phyloP scores from a whole-genome alignment of 495 filamentous ascomycete species.

The Xylaria palmicola region DNA sequence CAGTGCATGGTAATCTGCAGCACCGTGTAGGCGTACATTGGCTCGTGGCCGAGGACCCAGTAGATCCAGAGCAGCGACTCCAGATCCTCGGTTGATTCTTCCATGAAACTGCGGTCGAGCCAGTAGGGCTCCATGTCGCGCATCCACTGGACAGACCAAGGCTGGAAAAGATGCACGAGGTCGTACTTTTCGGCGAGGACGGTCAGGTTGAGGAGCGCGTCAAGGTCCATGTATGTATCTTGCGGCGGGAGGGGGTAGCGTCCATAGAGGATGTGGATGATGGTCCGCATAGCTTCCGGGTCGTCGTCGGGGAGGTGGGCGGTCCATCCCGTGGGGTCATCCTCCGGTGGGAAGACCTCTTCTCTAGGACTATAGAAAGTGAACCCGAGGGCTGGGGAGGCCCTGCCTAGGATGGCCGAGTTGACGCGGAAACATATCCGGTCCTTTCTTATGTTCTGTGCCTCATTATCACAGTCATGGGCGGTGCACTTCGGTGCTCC shows the following conservation, averaged over 20 bases:
- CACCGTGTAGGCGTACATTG: slow-evolving; percentile 12
- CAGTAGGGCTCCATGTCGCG: slow-evolving; percentile 8
- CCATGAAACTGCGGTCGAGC: not conserved
- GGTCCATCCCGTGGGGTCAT: not conserved
- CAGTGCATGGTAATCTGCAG: slow-evolving; percentile 9
- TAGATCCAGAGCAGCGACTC: slow-evolving; percentile 13
- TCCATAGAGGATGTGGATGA: slow-evolving; percentile 8
- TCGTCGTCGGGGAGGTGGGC: slow-evolving; percentile 6
- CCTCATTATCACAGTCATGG: not conserved
- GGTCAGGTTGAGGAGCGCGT: not conserved
- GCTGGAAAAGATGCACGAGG: not conserved
- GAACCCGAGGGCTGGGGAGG: slow-evolving; percentile 5
- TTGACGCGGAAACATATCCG: slow-evolving; percentile 3
- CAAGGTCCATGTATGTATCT: not conserved
- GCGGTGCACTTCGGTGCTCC: slow-evolving; percentile 2
- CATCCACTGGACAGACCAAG: slow-evolving; percentile 1
- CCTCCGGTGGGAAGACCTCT: not conserved
- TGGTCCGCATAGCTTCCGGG: slow-evolving; percentile 9
- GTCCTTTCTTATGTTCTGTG: not conserved
- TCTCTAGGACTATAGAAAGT: slow-evolving; percentile 2
- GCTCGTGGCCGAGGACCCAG: slow-evolving; percentile 12
- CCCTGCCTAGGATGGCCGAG: not conserved
- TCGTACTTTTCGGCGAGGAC: slow-evolving; percentile 13
- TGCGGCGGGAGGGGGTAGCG: not conserved
- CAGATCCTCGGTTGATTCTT: not conserved